These are phyloP conservation scores for Chlorophyllum brunneum DNA, from an alignment of 768 basidiomycete species.

Conservation along the genomic window DNA sequence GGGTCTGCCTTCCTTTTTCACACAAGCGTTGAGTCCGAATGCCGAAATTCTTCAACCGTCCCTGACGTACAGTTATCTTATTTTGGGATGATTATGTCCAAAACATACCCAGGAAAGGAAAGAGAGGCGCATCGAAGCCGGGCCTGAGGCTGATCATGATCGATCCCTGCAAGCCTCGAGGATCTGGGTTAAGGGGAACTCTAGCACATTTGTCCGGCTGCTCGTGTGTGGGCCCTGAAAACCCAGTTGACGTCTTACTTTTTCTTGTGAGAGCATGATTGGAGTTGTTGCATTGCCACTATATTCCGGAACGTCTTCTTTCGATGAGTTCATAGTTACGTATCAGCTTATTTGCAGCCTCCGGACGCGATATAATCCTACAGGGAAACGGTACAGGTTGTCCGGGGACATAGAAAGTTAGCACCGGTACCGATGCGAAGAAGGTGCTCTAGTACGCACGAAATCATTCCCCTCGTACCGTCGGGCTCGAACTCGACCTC, in stretches of 20 bases:
- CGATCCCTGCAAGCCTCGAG: neutral
- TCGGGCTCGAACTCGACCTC: conserved; percentile 17
- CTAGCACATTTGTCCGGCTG: neutral
- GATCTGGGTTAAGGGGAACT: conserved; percentile 10
- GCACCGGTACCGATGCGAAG: neutral
- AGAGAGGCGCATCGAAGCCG: neutral
- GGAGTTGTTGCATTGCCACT: neutral
- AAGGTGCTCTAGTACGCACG: conserved; percentile 15
- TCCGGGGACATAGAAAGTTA: neutral
- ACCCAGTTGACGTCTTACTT: neutral
- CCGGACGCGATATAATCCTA: conserved; percentile 1
- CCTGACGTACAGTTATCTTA: neutral
- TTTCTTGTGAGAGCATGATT: neutral
- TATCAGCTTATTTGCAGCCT: conserved; percentile 7
- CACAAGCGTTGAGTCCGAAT: no score
- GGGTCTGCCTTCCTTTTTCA: neutral
- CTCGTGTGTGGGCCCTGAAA: neutral
- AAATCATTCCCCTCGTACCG: conserved; percentile 18
- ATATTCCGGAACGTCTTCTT: no score
- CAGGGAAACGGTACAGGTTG: conserved; percentile 12
- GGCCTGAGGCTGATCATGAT: neutral
- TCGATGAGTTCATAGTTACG: neutral
- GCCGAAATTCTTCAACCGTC: neutral
- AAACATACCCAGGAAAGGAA: neutral
- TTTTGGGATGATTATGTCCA: neutral